Evolutionary conservation across 2,329 filamentous ascomycete species (phyloP).

Genomic region (Scorias spongiosa): DNA sequence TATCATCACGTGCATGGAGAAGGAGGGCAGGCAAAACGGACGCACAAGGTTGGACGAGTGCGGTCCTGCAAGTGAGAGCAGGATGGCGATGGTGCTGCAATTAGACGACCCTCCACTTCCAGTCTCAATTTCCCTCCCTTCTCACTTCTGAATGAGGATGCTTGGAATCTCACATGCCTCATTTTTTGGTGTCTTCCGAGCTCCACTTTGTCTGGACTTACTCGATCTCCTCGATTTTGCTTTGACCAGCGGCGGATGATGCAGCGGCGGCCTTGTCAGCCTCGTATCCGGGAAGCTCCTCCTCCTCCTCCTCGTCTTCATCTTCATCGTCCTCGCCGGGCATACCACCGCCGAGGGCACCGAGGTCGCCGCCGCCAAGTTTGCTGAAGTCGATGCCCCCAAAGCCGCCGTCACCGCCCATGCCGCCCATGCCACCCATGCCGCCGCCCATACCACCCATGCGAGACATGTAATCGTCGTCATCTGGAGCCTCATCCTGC

Average conservation of each 20-base stretch:
- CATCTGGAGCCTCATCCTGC: constrained; percentile 77
- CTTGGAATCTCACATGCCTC: too few species aligned
- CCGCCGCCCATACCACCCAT: constrained; percentile 36
- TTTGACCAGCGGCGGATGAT: constrained; percentile 19
- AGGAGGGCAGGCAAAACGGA: too few species aligned
- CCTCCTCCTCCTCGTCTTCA: constrained; percentile 58
- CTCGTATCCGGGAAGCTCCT: constrained; percentile 65
- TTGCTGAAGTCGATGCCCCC: constrained; percentile 27
- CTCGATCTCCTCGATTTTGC: constrained; percentile 34
- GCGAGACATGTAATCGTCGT: constrained; percentile 47
- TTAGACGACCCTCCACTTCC: too few species aligned
- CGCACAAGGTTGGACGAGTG: too few species aligned
- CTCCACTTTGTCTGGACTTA: constrained; percentile 5
- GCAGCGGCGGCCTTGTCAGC: constrained; percentile 32
- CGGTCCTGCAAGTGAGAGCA: too few species aligned
- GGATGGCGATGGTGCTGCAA: too few species aligned
- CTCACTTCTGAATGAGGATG: too few species aligned
- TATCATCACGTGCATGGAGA: too few species aligned
- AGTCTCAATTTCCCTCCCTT: too few species aligned
- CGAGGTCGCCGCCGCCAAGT: constrained; percentile 46
- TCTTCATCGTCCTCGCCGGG: constrained; percentile 50
- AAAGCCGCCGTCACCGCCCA: constrained; percentile 30
- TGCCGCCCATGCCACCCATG: constrained; percentile 43
- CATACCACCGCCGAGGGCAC: constrained; percentile 54
- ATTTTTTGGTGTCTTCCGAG: too few species aligned